Evolutionary conservation across 257 asterid genomes (phyloP).

Genomic region (Gentiana straminea): DNA sequence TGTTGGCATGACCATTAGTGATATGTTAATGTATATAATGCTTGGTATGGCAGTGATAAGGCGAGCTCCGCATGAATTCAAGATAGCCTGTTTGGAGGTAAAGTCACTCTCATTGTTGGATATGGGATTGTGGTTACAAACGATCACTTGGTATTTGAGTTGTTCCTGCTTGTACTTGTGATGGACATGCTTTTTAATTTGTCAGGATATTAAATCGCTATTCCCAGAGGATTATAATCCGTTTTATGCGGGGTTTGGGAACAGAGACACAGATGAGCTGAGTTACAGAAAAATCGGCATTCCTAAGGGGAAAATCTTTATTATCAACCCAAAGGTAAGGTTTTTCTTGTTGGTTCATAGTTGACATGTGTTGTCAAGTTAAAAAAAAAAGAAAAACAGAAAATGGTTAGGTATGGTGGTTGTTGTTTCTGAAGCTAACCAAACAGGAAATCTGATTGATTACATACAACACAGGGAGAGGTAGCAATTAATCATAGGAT

Average conservation of each 20-base stretch:
- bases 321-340: slow-evolving; percentile 82
- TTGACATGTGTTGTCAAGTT: slow-evolving; percentile 5
- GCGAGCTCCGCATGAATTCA: slow-evolving; percentile 99
- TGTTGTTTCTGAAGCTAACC: not conserved
- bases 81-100: slow-evolving; percentile 99
- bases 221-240: slow-evolving; percentile 95
- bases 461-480: slow-evolving; percentile 55
- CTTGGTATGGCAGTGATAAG: slow-evolving; percentile 49
- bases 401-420: not conserved
- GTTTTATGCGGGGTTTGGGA: slow-evolving; percentile 96
- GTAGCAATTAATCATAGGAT: slow-evolving; percentile 89
- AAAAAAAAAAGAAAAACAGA: not conserved
- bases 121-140: not conserved
- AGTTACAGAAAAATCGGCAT: slow-evolving; percentile 96
- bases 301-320: slow-evolving; percentile 95
- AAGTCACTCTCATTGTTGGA: slow-evolving; percentile 1
- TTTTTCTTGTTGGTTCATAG: too few species aligned
- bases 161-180: not conserved
- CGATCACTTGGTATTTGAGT: not conserved
- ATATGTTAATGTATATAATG: too few species aligned
- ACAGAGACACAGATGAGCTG: slow-evolving; percentile 96
- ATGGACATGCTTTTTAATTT: slow-evolving; percentile 1
- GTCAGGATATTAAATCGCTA: slow-evolving; percentile 96
- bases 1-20: too few species aligned
- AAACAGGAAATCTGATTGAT: not conserved